Conservation (phyloP, 1,284 basidiomycete species). For the Volvariella volvacea region DNA sequence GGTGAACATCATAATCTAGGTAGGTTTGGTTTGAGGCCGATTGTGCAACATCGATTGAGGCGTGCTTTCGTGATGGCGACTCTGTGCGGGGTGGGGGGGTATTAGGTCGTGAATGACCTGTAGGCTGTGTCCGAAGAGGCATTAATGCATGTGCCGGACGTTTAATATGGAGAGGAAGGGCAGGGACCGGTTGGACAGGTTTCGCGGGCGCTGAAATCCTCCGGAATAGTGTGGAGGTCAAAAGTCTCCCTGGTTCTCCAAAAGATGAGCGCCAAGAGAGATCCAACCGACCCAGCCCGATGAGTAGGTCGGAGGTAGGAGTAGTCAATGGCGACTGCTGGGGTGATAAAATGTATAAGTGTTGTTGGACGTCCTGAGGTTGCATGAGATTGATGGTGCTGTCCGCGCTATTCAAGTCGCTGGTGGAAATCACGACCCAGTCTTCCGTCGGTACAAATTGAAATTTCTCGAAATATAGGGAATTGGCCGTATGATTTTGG, state of each 20-base stretch:
- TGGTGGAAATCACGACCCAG: conserved; percentile 56
- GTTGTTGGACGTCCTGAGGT: conserved; percentile 77
- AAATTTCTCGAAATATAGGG: conserved; percentile 74
- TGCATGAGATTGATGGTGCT: conserved; percentile 59
- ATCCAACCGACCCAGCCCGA: conserved; percentile 76
- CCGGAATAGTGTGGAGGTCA: conserved; percentile 79
- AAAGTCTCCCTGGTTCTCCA: conserved; percentile 74
- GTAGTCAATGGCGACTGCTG: conserved; percentile 38
- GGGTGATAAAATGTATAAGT: conserved; percentile 74
- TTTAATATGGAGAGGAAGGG: conserved; percentile 67
- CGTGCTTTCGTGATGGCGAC: too few relatives aligned
- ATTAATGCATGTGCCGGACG: conserved; percentile 32
- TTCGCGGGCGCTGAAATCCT: conserved; percentile 49
- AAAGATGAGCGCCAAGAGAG: conserved; percentile 78
- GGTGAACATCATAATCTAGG: conserved; percentile 47
- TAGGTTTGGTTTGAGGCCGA: conserved; percentile 3
- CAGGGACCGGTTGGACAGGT: conserved; percentile 45
- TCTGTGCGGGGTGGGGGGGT: conserved; percentile 25
- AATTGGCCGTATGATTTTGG: conserved; percentile 75
- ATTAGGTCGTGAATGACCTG: conserved; percentile 45
- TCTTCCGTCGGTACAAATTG: conserved; percentile 67
- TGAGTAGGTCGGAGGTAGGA: conserved; percentile 58
- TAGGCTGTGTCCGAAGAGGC: conserved; percentile 47
- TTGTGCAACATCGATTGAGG: too few relatives aligned
- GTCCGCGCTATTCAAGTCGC: conserved; percentile 25